These are phyloP conservation scores for Cicer pinnatifidum DNA, from an alignment of 306 rosid species.

Conservation along the genomic window DNA sequence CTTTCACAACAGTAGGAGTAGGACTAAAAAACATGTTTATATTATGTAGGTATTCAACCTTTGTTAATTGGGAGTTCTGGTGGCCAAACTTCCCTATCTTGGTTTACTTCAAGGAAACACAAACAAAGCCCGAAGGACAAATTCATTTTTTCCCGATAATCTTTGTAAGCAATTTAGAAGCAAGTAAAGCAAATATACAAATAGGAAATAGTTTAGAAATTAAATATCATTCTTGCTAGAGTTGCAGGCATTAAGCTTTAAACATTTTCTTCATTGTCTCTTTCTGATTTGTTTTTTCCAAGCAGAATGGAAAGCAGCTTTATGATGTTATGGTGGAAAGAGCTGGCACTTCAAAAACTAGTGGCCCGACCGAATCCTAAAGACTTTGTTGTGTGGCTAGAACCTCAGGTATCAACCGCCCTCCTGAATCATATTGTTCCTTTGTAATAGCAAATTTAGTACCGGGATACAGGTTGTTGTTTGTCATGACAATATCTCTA, in stretches of 20 bases:
- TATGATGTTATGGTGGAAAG: constrained; percentile 92
- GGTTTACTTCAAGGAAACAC: constrained; percentile 91
- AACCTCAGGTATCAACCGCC: constrained; percentile 26
- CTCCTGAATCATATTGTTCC: too few species aligned
- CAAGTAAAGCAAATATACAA: constrained; percentile 29
- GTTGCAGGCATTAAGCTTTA: constrained; percentile 23
- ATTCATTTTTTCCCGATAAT: constrained; percentile 92
- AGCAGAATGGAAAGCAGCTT: constrained; percentile 93
- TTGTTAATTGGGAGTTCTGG: constrained; percentile 99
- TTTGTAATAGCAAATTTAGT: too few species aligned
- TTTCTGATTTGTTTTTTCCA: constrained; percentile 41
- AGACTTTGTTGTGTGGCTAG: constrained; percentile 39
- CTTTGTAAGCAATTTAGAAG: constrained; percentile 63
- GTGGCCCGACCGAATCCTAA: constrained; percentile 65
- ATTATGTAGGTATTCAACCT: constrained; percentile 74
- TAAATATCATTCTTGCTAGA: constrained; percentile 14
- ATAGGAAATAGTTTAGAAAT: constrained; percentile 28
- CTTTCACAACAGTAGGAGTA: constrained; percentile 5
- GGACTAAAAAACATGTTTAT: constrained; percentile 40
- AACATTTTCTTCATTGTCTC: constrained; percentile 40
- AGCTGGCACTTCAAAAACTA: constrained; percentile 89
- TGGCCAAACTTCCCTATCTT: constrained; percentile 93
- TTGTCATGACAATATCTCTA: background rate
- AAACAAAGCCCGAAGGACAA: constrained; percentile 96
- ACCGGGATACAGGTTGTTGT: too few species aligned